Conservation (phyloP, 2,329 filamentous ascomycete species). For the Pseudogymnoascus destructans region DNA sequence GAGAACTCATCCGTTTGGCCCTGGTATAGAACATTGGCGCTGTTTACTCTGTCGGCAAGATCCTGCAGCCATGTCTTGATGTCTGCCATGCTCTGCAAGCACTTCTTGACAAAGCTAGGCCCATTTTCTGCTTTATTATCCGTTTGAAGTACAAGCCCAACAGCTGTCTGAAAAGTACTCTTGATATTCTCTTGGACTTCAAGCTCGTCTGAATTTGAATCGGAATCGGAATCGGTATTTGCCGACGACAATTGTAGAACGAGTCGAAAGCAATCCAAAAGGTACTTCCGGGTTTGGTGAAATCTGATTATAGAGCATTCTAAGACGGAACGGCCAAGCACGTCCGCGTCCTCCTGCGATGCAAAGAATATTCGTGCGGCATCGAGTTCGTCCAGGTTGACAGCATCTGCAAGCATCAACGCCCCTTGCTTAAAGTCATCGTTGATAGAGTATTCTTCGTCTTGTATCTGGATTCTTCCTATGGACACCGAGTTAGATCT, state of each 20-base stretch:
- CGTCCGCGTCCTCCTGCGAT: conserved; percentile 53
- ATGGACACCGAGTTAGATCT: conserved; percentile 17
- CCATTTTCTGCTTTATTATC: conserved; percentile 34
- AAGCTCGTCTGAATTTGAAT: conserved; percentile 36
- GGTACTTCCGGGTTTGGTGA: conserved; percentile 70
- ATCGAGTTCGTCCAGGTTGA: conserved; percentile 81
- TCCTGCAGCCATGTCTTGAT: conserved; percentile 66
- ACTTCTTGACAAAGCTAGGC: conserved; percentile 57
- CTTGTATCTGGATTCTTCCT: conserved; percentile 66
- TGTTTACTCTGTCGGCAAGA: conserved; percentile 63
- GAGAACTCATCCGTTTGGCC: conserved; percentile 47
- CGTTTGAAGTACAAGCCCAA: conserved; percentile 37
- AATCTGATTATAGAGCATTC: conserved; percentile 76
- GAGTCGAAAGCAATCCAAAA: conserved; percentile 73
- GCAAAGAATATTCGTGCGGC: conserved; percentile 66
- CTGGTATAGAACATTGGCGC: conserved; percentile 61
- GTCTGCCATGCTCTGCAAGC: conserved; percentile 60
- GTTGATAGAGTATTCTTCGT: conserved; percentile 68
- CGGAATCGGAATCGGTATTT: conserved; percentile 28
- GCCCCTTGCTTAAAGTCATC: conserved; percentile 74
- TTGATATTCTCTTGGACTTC: conserved; percentile 37
- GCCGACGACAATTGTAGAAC: conserved; percentile 47
- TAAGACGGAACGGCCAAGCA: conserved; percentile 58
- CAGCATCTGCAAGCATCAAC: conserved; percentile 70
- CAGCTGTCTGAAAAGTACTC: conserved; percentile 41